A percentile compares a stretch with the other conserved stretches of the same genome.
phyloP scores from a whole-genome alignment of 1,139 yeast species.

The Pichia sp. region DNA sequence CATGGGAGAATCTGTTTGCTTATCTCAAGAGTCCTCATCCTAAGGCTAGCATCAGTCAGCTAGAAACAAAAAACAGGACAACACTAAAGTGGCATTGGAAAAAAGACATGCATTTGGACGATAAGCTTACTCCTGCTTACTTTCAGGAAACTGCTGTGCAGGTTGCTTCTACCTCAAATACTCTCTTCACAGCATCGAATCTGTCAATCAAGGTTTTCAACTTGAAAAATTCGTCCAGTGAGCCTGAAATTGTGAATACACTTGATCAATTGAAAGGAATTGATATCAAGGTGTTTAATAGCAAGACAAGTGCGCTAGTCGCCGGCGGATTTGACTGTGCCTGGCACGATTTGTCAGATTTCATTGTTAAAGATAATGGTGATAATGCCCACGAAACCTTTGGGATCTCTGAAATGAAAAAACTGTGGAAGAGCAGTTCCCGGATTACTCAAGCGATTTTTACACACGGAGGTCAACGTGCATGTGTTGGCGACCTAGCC shows the following conservation, averaged over 20 bases:
- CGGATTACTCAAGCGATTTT: conserved; percentile 64
- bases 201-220: conserved; percentile 52
- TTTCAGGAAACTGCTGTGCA: conserved; percentile 41
- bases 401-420: conserved; percentile 16
- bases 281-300: conserved; percentile 19
- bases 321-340: conserved; percentile 34
- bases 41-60: no score
- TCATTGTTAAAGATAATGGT: conserved; percentile 5
- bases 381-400: background rate
- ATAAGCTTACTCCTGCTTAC: conserved; percentile 24
- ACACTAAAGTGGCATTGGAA: background rate
- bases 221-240: conserved; percentile 43
- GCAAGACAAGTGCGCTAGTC: conserved; percentile 20
- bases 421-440: conserved; percentile 44
- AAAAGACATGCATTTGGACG: conserved; percentile 10
- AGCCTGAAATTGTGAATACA: conserved; percentile 53
- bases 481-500: conserved; percentile 77
- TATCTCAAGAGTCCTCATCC: background rate
- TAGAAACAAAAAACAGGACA: background rate
- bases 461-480: conserved; percentile 66
- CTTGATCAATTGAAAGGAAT: conserved; percentile 36
- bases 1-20: background rate
- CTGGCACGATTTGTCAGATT: conserved; percentile 30
- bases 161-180: conserved; percentile 35
- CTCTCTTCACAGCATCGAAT: conserved; percentile 48